phyloP scores from a whole-genome alignment of 306 rosid species.

The Prunus mira region DNA sequence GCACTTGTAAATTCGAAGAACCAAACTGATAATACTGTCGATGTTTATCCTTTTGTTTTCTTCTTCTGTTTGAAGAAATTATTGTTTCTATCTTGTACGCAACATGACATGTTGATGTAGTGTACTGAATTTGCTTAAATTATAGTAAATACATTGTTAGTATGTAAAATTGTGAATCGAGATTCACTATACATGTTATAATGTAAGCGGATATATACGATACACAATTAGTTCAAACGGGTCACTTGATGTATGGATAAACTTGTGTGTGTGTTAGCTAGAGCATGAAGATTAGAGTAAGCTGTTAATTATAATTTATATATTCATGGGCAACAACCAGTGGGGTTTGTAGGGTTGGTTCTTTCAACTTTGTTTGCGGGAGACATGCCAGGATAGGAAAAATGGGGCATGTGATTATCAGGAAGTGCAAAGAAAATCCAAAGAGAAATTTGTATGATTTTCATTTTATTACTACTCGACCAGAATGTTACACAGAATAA shows the following conservation, averaged over 20 bases:
- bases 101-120: neutral
- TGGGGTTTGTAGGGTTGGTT: neutral
- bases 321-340: neutral
- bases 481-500: too few relatives aligned
- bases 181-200: neutral
- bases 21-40: neutral
- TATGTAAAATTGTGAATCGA: neutral
- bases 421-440: too few relatives aligned
- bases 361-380: neutral
- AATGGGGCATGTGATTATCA: neutral
- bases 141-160: too few relatives aligned
- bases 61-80: neutral
- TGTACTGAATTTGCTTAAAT: neutral
- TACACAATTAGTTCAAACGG: too few relatives aligned
- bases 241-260: neutral
- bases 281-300: neutral
- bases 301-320: neutral
- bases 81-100: neutral
- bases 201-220: too few relatives aligned
- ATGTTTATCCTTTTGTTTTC: neutral
- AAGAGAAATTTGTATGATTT: too few relatives aligned
- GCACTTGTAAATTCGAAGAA: conserved; percentile 5
- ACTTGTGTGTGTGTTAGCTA: neutral
- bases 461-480: too few relatives aligned
- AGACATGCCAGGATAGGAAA: neutral